A percentile compares a stretch with the other conserved stretches of the same genome.
Conservation (phyloP, 2,329 filamentous ascomycete genomes). For the Trichocomaceae sp. region DNA sequence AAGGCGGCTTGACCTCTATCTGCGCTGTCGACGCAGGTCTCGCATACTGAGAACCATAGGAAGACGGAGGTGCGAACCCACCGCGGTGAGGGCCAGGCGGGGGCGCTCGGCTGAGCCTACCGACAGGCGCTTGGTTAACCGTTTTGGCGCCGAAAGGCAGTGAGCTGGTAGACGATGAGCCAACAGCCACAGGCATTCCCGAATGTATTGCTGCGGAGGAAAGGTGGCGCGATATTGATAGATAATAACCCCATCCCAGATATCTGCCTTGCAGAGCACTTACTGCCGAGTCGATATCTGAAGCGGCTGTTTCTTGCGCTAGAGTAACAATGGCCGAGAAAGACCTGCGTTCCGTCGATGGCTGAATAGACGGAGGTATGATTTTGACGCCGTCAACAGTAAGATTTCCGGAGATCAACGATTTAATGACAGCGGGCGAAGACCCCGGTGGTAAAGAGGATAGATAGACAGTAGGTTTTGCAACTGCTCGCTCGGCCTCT, state of each 20-base stretch:
- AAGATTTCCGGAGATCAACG: slow-evolving; percentile 48
- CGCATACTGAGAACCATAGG: slow-evolving; percentile 50
- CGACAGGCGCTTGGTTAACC: slow-evolving; percentile 45
- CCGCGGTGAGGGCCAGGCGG: slow-evolving; percentile 48
- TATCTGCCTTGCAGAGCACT: slow-evolving; percentile 76
- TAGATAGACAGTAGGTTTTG: slow-evolving; percentile 51
- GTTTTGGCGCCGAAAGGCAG: slow-evolving; percentile 74
- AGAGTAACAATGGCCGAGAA: slow-evolving; percentile 74
- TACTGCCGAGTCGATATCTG: slow-evolving; percentile 74
- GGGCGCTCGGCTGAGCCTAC: slow-evolving; percentile 44
- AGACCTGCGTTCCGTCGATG: slow-evolving; percentile 58
- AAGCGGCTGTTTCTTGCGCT: slow-evolving; percentile 70
- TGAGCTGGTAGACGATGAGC: slow-evolving; percentile 45
- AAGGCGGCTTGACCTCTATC: slow-evolving; percentile 67
- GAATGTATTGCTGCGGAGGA: slow-evolving; percentile 65
- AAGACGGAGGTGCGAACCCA: slow-evolving; percentile 70
- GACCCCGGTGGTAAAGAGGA: slow-evolving; percentile 49
- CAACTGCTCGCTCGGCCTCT: slow-evolving; percentile 41
- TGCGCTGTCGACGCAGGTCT: slow-evolving; percentile 50
- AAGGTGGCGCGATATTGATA: slow-evolving; percentile 73
- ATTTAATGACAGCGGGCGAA: slow-evolving; percentile 45
- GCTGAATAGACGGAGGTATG: slow-evolving; percentile 47
- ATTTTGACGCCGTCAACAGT: slow-evolving; percentile 69
- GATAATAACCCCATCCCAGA: slow-evolving; percentile 74
- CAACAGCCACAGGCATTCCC: slow-evolving; percentile 43